Evolutionary conservation across 441 rosid species (phyloP).

Genomic region (Adansonia grandidieri): DNA sequence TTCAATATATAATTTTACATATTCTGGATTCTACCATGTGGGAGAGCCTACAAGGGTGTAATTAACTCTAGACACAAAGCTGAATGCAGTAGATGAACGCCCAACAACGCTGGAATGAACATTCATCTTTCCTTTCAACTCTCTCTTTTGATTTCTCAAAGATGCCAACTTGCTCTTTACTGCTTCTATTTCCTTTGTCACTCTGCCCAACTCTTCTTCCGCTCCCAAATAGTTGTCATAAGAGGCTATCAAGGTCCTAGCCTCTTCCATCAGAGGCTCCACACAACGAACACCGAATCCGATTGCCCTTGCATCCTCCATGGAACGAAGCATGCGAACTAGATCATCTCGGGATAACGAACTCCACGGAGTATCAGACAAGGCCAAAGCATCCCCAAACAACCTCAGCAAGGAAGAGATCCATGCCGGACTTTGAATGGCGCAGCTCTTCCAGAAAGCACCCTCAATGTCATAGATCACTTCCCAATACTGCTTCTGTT

Average conservation of each 20-base stretch:
- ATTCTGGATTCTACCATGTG: background rate
- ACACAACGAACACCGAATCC: background rate
- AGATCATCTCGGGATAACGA: background rate
- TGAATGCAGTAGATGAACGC: background rate
- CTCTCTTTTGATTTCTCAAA: background rate
- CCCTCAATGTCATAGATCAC: background rate
- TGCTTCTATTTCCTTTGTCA: background rate
- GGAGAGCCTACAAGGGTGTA: background rate
- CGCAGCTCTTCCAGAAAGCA: conserved; percentile 1
- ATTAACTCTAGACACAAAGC: conserved; percentile 10
- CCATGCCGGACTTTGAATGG: background rate
- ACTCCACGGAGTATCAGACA: background rate
- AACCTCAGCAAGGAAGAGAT: conserved; percentile 9
- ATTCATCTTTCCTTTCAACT: background rate
- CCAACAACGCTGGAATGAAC: background rate
- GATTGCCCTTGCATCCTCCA: background rate
- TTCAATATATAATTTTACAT: too few species aligned
- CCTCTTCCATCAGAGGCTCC: background rate
- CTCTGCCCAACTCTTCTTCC: background rate
- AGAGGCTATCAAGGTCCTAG: conserved; percentile 2
- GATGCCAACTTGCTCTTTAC: background rate
- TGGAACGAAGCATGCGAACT: background rate
- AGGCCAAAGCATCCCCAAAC: background rate
- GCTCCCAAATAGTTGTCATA: background rate
- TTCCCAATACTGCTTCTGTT: background rate